Evolutionary conservation across 768 basidiomycete species (phyloP), one percentile per base, ranked within the genome.

Genomic region (Ramaria sp.): DNA sequence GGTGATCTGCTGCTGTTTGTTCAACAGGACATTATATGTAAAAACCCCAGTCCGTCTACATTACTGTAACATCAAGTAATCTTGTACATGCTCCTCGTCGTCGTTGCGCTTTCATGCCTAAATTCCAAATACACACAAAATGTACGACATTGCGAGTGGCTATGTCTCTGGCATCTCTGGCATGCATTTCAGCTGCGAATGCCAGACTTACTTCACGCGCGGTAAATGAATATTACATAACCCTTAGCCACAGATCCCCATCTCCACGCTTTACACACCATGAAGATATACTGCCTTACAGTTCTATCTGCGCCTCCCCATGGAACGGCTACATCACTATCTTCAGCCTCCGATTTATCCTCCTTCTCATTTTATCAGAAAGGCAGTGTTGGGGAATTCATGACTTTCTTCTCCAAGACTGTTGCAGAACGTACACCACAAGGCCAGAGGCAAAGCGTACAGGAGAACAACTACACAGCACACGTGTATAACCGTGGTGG

Each of bases 321-420:
- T 33, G 80, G 82, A 15, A 69, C 84, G 15, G 75, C 78, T n/a
- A 78, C 78, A 4, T 69, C 83, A 33, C 81, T 98, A 31, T 75
- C 76, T 61, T 78, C 72, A 39, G 83, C 86, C 15, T 81, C 77
- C 45, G 95, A 98, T 67, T 78, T 97, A 13, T 88, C 86, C 27
- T 86, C 86, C 11, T 97, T 94, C 75, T 86, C 87, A 31, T 98
- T 97, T 76, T 96, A 94, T 71, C 92, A 96, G 73, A 77, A 80
- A 60, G 85, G 90, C 48, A 83, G 87, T 17, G 83, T 95, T 52
- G 81, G 76, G 52, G 95, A 98, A 73, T 97, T 98, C 71, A 80
- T 98, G 82, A 78, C 81, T 24, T 98, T 98, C 78, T 87, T 96
- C 70, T 82, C 87, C 47, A 91, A 84, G 78, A 97, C 93, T 1